A percentile compares a stretch with the other conserved stretches of the same genome.
These are phyloP conservation scores for Funneliformis caledonium DNA, from an alignment of 371 early-diverging fungal genomes.

Conservation along the genomic window DNA sequence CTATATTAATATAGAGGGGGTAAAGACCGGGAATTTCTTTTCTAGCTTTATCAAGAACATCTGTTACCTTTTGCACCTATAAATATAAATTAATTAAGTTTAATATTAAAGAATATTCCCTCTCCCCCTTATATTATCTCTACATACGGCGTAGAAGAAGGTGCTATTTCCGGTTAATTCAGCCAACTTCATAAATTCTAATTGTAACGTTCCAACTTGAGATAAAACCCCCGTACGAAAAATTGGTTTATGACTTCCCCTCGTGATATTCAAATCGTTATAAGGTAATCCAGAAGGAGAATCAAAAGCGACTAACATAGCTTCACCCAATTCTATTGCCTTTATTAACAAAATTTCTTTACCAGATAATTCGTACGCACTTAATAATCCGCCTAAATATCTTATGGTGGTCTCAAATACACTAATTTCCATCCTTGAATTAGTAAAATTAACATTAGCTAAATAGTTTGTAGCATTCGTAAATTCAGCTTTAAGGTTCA, in stretches of 20 bases:
- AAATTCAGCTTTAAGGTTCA: slow-evolving; percentile 53
- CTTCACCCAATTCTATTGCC: slow-evolving; percentile 59
- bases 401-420: slow-evolving; percentile 82
- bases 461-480: slow-evolving; percentile 51
- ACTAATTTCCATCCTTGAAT: slow-evolving; percentile 30
- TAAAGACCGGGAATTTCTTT: slow-evolving; percentile 63
- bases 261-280: background rate
- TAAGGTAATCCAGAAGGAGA: slow-evolving; percentile 63
- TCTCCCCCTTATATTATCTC: background rate
- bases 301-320: slow-evolving; percentile 63
- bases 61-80: slow-evolving; percentile 58
- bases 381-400: slow-evolving; percentile 72
- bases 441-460: slow-evolving; percentile 51
- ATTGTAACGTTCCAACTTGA: slow-evolving; percentile 84
- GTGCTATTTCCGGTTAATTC: slow-evolving; percentile 68
- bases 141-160: slow-evolving; percentile 61
- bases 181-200: slow-evolving; percentile 86
- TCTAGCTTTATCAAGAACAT: slow-evolving; percentile 54
- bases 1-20: slow-evolving; percentile 50
- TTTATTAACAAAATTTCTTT: slow-evolving; percentile 50
- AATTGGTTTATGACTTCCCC: background rate
- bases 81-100: background rate
- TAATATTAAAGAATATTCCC: background rate
- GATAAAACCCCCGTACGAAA: slow-evolving; percentile 55
- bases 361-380: slow-evolving; percentile 74